Evolutionary conservation across 176 grass and related monocot species (phyloP).

Genomic region (Themeda triandra): DNA sequence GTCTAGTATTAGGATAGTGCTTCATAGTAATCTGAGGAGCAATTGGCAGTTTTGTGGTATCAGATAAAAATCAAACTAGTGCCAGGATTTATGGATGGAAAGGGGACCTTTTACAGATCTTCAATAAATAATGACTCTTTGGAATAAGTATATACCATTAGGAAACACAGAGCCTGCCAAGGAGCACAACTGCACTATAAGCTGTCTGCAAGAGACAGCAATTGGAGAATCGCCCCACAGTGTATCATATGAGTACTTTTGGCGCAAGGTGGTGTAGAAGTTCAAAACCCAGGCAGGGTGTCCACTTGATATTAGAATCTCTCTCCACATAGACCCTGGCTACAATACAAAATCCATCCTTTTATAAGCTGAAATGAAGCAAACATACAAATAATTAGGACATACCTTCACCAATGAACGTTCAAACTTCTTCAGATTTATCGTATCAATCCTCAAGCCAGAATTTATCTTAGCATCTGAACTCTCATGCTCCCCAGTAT

Average conservation of each 20-base stretch:
- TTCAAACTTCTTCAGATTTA: slow-evolving; percentile 90
- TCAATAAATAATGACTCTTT: slow-evolving; percentile 4
- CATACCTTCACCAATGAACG: slow-evolving; percentile 80
- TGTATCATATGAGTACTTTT: slow-evolving; percentile 79
- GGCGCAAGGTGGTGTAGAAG: slow-evolving; percentile 69
- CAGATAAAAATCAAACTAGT: not conserved
- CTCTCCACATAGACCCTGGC: slow-evolving; percentile 87
- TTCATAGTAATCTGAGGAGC: not conserved
- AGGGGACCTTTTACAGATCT: not conserved
- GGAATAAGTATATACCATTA: slow-evolving; percentile 48
- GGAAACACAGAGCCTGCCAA: slow-evolving; percentile 90
- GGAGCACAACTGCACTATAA: slow-evolving; percentile 94
- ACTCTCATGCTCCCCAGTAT: slow-evolving; percentile 44
- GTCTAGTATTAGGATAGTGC: not conserved
- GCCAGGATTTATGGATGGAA: slow-evolving; percentile 2
- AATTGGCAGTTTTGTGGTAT: not conserved
- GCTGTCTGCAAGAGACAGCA: slow-evolving; percentile 69
- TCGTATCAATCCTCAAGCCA: slow-evolving; percentile 72
- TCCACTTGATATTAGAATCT: slow-evolving; percentile 74
- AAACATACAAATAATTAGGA: slow-evolving; percentile 29
- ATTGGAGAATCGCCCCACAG: slow-evolving; percentile 92
- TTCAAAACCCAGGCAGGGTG: slow-evolving; percentile 80
- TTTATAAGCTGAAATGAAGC: slow-evolving; percentile 33
- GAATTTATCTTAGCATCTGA: slow-evolving; percentile 53
- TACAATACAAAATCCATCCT: slow-evolving; percentile 62